Percentiles rank a stretch among this genome's conserved stretches.
Conservation (phyloP, 1,284 basidiomycete species). For the Marasmius tenuissimus region DNA sequence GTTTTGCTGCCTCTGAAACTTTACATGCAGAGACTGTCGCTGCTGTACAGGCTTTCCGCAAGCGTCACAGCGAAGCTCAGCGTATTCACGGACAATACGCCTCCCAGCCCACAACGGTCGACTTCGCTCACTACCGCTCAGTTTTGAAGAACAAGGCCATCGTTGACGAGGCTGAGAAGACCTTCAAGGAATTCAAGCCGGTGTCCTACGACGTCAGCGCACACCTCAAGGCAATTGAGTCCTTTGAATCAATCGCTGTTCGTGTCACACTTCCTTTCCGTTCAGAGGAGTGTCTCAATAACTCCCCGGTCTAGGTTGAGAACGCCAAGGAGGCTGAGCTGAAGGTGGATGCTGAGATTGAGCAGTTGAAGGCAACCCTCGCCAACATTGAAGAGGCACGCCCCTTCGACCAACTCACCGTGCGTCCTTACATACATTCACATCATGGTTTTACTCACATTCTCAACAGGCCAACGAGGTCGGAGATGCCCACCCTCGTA, state of each 20-base stretch:
- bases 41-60: conserved; percentile 93
- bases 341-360: conserved; percentile 93
- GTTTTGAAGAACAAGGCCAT: conserved; percentile 92
- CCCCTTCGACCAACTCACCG: conserved; percentile 96
- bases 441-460: not conserved
- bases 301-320: conserved; percentile 59
- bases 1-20: not conserved
- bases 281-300: conserved; percentile 1
- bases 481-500: conserved; percentile 89
- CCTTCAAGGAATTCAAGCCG: conserved; percentile 90
- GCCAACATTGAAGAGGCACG: conserved; percentile 98
- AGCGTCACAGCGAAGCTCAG: conserved; percentile 89
- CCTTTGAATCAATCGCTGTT: conserved; percentile 96
- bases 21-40: conserved; percentile 78
- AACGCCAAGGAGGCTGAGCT: conserved; percentile 90
- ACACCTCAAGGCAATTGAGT: conserved; percentile 94
- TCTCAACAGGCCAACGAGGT: conserved; percentile 79
- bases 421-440: conserved; percentile 34
- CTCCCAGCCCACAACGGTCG: conserved; percentile 77
- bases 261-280: conserved; percentile 33
- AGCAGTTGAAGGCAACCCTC: conserved; percentile 91
- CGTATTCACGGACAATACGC: conserved; percentile 72
- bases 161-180: conserved; percentile 91
- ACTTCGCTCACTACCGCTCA: conserved; percentile 90
- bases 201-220: conserved; percentile 93